Evolutionary conservation across 306 rosid genomes (phyloP), one percentile per base, ranked within the genome.

Genomic region (Canavalia ensiformis): DNA sequence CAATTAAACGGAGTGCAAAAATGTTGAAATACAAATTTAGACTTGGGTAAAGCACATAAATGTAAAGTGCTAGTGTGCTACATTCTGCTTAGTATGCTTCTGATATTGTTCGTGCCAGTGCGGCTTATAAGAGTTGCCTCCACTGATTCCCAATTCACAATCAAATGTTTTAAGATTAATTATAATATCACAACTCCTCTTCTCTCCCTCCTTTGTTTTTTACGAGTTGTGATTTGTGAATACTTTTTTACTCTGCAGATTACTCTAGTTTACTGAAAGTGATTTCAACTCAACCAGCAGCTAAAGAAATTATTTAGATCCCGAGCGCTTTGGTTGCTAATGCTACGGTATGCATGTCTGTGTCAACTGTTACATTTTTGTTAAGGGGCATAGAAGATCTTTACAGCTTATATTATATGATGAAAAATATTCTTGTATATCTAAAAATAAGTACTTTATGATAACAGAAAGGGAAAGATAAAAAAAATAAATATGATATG

Each of bases 231-330:
- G 28, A 78, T 50, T 8, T 50, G 42, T 79, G 60, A 68, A 58
- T 75, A 57, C 41, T 37, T 45, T 33, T 70, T 76, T 57, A 39
- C 51, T 52, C 44, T 69, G 81, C 58, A 75, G 58, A 80, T 54
- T 76, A 75, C 71, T 52, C 68, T 44, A 28, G 49, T 69, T 62
- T 65, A 11, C 34, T 54, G 54, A 35, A 76, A 37, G 13, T 35
- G 57, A 62, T 80, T 69, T 44, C 51, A 69, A 33, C 55, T 46
- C 39, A 68, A 75, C 29, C 58, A 50, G 49, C n/a, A 74, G 47
- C 70, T 12, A 41, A 67, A 31, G 3, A 80, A 8, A 80, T 59
- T 74, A 8, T 58, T 68, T 79, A 12, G 74, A 25, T 49, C 49
- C 57, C 33, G 2, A 57, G 41, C 10, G 1, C 34, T 50, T 66